Base-by-base conservation (phyloP, 352 stramenopile genomes). In the Pythium guiyangense region DNA sequence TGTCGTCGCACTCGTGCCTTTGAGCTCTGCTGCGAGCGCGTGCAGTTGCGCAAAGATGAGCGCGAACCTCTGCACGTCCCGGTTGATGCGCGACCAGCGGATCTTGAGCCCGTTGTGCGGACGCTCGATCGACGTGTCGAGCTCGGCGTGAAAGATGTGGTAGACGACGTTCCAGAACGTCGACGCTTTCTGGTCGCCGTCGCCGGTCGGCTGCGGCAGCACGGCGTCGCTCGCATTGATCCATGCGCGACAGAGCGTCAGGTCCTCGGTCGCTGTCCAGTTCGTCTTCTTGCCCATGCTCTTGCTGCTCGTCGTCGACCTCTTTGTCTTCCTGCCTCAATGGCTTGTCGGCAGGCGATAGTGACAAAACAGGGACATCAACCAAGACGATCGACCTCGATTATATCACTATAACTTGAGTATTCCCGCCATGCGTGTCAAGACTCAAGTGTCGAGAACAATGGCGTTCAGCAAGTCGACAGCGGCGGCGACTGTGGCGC, bases 271-370 rank as follows among this genome's bases (percentile, higher is more conserved):
- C 34, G 69, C 42, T 1, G 70, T 80, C 79, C 81, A 90, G 56
- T 92, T 92, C 37, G 77, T 86, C 69, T 92, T 92, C 75, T 88
- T 92, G 49, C 81, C 81, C 81, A 92, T 88, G n/a, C n/a, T 27
- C 26, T 17, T 52, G 17, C n/a, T 39, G 46, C 10, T 8, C 39
- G 5, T 12, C 22, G 22, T 22, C 22, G 22, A 22, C 22, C 22
- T 22, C 22, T 22, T 22, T 22, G 22, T 22, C 22, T 22, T 22
- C 22, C 22, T 22, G 22, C 22, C 22, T 22, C 22, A 22, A 22
- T 22, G 22, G 22, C 22, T 22, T 22, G 22, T 22, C 22, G 22
- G 22, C 22, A 22, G 22, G 22, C 22, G 22, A 22, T 22, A 22
- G 22, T 22, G 22, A 22, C 22, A 22, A 22, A 22, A 22, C 22